Evolutionary conservation across 805 yeast genomes (phyloP).

Genomic region (Clavispora vitiphila): DNA sequence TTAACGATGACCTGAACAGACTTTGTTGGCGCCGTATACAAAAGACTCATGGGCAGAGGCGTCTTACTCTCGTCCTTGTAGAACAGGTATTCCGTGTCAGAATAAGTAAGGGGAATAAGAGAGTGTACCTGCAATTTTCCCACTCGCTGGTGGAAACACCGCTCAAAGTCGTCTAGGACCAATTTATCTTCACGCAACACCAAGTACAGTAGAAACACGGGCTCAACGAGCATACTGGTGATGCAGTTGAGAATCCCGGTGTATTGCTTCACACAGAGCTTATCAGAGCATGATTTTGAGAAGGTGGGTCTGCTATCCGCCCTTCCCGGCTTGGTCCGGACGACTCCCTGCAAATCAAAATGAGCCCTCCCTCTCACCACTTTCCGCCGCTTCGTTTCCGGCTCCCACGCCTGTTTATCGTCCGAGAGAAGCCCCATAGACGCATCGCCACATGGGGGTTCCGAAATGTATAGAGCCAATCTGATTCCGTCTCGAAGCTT

Average conservation of each 20-base stretch:
- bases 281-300: constrained; percentile 89
- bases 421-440: constrained; percentile 46
- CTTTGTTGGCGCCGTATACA: constrained; percentile 19
- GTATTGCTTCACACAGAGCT: constrained; percentile 60
- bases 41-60: constrained; percentile 30
- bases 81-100: constrained; percentile 18
- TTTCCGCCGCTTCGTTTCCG: constrained; percentile 11
- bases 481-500: constrained; percentile 31
- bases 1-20: constrained; percentile 42
- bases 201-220: constrained; percentile 42
- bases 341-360: constrained; percentile 53
- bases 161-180: constrained; percentile 22
- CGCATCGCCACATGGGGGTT: constrained; percentile 89
- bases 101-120: constrained; percentile 19
- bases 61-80: constrained; percentile 15
- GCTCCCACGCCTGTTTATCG: constrained; percentile 20
- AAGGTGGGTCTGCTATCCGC: constrained; percentile 64
- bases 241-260: constrained; percentile 48
- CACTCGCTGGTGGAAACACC: constrained; percentile 38
- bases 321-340: constrained; percentile 92
- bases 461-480: constrained; percentile 63
- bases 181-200: constrained; percentile 39
- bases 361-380: constrained; percentile 57
- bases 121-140: constrained; percentile 6
- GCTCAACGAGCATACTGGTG: constrained; percentile 31